Conservation (phyloP, 2,329 filamentous ascomycete species). For the Colletotrichum sp. region DNA sequence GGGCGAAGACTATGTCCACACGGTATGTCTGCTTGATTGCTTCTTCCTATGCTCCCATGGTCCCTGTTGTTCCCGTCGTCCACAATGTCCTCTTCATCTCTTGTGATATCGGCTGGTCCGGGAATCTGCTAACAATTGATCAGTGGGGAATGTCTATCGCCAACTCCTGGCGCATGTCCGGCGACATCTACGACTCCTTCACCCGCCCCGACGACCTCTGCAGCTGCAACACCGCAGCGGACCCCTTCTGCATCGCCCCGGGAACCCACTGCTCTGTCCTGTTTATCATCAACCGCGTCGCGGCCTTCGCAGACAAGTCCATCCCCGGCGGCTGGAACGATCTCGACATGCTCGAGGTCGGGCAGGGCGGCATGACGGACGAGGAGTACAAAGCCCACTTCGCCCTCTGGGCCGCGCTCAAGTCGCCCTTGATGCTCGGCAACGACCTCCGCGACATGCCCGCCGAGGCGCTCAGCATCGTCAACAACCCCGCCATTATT, state of each 20-base stretch:
- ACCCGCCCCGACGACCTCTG: constrained; percentile 35
- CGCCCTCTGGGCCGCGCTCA: constrained; percentile 51
- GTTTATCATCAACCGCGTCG: constrained; percentile 30
- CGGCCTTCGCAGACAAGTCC: constrained; percentile 21
- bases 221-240: constrained; percentile 31
- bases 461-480: constrained; percentile 22
- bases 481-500: constrained; percentile 28
- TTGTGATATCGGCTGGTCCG: background rate
- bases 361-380: constrained; percentile 38
- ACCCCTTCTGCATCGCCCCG: constrained; percentile 25
- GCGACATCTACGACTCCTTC: constrained; percentile 38
- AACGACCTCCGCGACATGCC: constrained; percentile 36
- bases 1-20: constrained; percentile 33
- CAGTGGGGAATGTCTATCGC: constrained; percentile 32
- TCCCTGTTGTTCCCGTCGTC: background rate
- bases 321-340: constrained; percentile 28
- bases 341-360: constrained; percentile 49
- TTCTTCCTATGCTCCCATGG: background rate
- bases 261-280: constrained; percentile 31
- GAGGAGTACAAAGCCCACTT: constrained; percentile 49
- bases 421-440: constrained; percentile 49
- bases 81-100: background rate
- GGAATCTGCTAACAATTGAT: constrained; percentile 7
- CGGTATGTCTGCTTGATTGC: background rate
- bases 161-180: constrained; percentile 38